Percentiles rank a stretch among this genome's conserved stretches.
These are phyloP conservation scores for Aurantiochytrium sp. DNA, from an alignment of 108 stramenopile genomes.

Conservation along the genomic window DNA sequence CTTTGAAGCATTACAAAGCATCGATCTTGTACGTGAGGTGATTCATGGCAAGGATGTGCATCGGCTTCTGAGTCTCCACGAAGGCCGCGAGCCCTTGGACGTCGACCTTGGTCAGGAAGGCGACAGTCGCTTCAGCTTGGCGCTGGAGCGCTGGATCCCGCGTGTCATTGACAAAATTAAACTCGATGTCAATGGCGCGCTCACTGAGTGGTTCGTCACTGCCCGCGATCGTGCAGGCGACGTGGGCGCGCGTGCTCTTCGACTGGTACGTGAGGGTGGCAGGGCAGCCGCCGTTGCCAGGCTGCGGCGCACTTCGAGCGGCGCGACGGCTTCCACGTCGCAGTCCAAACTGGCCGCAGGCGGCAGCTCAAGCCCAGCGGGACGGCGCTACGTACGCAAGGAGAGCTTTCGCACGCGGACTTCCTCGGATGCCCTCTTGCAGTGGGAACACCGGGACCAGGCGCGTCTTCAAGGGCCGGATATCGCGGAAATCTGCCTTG, in stretches of 20 bases:
- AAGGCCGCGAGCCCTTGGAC: neutral
- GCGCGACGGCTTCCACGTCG: neutral
- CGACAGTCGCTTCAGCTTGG: neutral
- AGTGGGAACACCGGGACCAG: neutral
- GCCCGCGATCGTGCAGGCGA: neutral
- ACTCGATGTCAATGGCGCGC: constrained; percentile 1
- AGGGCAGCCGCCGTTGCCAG: neutral
- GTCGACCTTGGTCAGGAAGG: neutral
- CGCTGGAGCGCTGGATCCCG: constrained; percentile 3
- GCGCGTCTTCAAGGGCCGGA: neutral
- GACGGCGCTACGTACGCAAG: neutral
- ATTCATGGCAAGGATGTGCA: neutral
- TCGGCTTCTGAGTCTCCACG: neutral
- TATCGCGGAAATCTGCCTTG: neutral
- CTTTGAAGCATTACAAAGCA: neutral
- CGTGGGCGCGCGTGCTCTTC: neutral
- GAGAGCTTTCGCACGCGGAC: neutral
- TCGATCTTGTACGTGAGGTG: neutral
- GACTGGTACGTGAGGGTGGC: neutral
- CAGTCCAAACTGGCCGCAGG: neutral
- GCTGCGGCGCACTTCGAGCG: neutral
- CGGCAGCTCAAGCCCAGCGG: neutral
- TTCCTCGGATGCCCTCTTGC: neutral
- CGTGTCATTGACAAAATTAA: neutral
- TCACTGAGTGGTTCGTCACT: neutral